Percentiles rank a stretch among this genome's conserved stretches.
Evolutionary conservation across 805 yeast species (phyloP).

Genomic region (Huiozyma sinensis): DNA sequence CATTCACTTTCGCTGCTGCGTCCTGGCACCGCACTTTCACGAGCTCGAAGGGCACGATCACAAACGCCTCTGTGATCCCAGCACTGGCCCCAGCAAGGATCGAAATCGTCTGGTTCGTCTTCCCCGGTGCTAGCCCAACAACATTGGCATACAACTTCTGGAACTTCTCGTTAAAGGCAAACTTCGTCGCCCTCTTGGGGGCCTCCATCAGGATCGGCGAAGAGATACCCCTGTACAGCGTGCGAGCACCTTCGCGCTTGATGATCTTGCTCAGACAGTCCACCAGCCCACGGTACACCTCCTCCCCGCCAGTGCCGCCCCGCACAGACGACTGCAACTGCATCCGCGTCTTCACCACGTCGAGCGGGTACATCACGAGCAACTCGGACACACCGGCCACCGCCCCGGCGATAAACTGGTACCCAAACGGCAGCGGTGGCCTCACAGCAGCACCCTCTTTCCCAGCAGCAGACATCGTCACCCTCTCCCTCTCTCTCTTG

Average conservation of each 20-base stretch:
- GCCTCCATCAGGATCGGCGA: constrained; percentile 99
- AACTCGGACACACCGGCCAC: constrained; percentile 96
- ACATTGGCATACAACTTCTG: constrained; percentile 65
- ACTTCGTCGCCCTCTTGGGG: constrained; percentile 96
- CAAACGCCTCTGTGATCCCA: constrained; percentile 93
- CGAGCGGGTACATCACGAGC: constrained; percentile 90
- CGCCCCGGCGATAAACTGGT: constrained; percentile 89
- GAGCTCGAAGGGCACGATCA: constrained; percentile 95
- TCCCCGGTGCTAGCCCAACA: constrained; percentile 46
- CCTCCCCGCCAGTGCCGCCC: constrained; percentile 16
- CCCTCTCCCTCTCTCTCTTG: neutral
- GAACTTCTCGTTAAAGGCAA: constrained; percentile 97
- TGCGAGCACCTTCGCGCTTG: constrained; percentile 70
- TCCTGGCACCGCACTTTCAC: constrained; percentile 94
- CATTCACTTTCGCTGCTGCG: constrained; percentile 55
- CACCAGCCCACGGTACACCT: constrained; percentile 61
- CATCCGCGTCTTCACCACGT: constrained; percentile 93
- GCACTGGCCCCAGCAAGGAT: constrained; percentile 95
- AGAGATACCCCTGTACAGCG: constrained; percentile 84
- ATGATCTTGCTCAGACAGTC: constrained; percentile 79
- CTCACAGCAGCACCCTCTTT: neutral
- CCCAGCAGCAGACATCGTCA: neutral
- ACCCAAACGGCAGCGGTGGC: constrained; percentile 65
- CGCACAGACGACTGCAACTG: constrained; percentile 48
- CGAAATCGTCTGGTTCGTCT: constrained; percentile 74